Conservation (phyloP, 768 basidiomycete genomes). For the Psilocybe subaeruginosa region DNA sequence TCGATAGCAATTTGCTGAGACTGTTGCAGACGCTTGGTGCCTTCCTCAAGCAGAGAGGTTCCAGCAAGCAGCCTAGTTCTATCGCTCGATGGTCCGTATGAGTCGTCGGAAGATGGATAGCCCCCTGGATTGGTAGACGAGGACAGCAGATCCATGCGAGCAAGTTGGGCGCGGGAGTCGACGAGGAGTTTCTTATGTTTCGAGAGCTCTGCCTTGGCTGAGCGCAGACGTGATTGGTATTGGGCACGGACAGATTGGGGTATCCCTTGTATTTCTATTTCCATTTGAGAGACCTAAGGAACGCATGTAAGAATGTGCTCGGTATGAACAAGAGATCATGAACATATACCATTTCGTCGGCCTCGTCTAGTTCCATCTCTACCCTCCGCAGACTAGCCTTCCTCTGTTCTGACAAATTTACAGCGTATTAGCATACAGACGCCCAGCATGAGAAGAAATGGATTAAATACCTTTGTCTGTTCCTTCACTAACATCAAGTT, state of each 20-base stretch:
- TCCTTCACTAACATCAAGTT: conserved; percentile 69
- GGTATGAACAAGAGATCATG: neutral
- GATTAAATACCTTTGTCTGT: conserved; percentile 50
- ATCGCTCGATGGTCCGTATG: conserved; percentile 71
- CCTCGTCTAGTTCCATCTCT: conserved; percentile 97
- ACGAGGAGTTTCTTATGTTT: conserved; percentile 82
- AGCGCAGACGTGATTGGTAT: conserved; percentile 75
- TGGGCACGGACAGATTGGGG: conserved; percentile 80
- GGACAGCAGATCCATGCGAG: conserved; percentile 80
- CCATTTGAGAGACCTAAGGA: conserved; percentile 96
- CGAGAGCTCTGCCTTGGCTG: conserved; percentile 74
- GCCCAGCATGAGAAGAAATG: neutral
- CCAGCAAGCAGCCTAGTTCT: conserved; percentile 81
- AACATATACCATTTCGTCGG: conserved; percentile 87
- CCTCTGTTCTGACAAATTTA: conserved; percentile 62
- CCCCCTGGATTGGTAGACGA: conserved; percentile 36
- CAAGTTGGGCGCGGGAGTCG: conserved; percentile 68
- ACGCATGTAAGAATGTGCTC: neutral
- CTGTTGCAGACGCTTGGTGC: conserved; percentile 83
- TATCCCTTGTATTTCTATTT: conserved; percentile 95
- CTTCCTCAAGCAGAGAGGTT: conserved; percentile 80
- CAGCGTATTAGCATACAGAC: conserved; percentile 5
- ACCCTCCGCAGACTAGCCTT: conserved; percentile 81
- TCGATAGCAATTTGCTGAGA: conserved; percentile 92
- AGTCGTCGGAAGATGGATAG: conserved; percentile 70